Conservation (phyloP, 306 rosid species). For the Quercus alba region DNA sequence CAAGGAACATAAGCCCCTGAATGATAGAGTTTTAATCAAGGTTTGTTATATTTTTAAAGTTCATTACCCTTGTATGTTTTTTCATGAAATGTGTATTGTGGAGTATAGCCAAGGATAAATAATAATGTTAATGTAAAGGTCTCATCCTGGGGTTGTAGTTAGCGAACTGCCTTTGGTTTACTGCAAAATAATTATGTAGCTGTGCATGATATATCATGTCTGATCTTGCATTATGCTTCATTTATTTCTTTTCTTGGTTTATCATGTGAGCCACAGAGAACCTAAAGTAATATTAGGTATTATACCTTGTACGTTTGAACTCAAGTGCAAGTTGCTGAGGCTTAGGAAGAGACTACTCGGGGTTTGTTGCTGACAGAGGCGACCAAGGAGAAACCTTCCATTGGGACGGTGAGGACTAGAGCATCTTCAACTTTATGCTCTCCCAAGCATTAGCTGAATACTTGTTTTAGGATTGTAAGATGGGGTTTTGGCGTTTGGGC, state of each 20-base stretch:
- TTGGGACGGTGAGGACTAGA: constrained; percentile 60
- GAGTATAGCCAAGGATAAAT: background rate
- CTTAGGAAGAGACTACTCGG: constrained; percentile 79
- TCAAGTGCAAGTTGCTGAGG: constrained; percentile 64
- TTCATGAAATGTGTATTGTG: background rate
- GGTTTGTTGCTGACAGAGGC: constrained; percentile 87
- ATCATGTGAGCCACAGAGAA: background rate
- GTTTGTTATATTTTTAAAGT: constrained; percentile 25
- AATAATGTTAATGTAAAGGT: background rate
- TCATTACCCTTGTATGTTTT: constrained; percentile 4
- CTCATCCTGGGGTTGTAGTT: too few relatives aligned
- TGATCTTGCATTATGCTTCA: background rate
- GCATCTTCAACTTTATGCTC: background rate
- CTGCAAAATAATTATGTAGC: background rate
- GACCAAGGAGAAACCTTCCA: constrained; percentile 81
- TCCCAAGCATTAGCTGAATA: background rate
- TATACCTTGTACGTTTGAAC: background rate
- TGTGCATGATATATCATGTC: background rate
- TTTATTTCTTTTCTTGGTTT: background rate
- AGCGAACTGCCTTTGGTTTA: background rate
- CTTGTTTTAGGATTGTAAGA: background rate
- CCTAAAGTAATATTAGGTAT: background rate
- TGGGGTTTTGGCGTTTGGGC: too few relatives aligned
- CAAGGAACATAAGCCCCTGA: constrained; percentile 87
- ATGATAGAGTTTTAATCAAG: constrained; percentile 90